phyloP scores from a whole-genome alignment of 2,329 filamentous ascomycete genomes.

The Pyrenochaeta sp. region DNA sequence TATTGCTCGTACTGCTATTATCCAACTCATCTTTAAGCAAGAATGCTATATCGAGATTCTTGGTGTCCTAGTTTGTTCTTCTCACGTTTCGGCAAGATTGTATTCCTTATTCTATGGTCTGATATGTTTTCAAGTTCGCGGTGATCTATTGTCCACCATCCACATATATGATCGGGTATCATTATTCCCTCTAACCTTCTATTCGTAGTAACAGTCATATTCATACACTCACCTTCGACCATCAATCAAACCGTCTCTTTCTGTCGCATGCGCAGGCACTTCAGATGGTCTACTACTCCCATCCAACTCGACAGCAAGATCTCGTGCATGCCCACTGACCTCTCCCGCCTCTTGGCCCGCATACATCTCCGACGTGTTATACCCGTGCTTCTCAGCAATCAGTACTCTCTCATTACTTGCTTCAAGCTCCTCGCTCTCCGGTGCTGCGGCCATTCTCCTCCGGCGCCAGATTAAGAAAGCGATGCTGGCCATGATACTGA shows the following conservation, averaged over 20 bases:
- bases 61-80: too few species aligned
- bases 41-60: too few species aligned
- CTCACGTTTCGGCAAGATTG: too few species aligned
- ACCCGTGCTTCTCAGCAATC: neutral
- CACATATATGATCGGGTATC: neutral
- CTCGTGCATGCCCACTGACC: neutral
- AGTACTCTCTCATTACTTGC: too few species aligned
- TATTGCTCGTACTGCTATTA: too few species aligned
- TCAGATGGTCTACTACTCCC: neutral
- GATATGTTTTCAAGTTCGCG: too few species aligned
- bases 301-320: neutral
- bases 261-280: neutral
- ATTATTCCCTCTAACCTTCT: neutral
- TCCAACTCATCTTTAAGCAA: too few species aligned
- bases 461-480: neutral
- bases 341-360: neutral
- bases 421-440: neutral
- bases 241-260: neutral
- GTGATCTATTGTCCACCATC: too few species aligned
- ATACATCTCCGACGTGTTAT: neutral
- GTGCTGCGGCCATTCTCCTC: neutral
- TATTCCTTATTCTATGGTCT: too few species aligned
- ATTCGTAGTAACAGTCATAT: neutral
- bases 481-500: neutral
- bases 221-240: neutral